Conservation (phyloP, 2,329 filamentous ascomycete genomes). For the Hypoxylon sp. region DNA sequence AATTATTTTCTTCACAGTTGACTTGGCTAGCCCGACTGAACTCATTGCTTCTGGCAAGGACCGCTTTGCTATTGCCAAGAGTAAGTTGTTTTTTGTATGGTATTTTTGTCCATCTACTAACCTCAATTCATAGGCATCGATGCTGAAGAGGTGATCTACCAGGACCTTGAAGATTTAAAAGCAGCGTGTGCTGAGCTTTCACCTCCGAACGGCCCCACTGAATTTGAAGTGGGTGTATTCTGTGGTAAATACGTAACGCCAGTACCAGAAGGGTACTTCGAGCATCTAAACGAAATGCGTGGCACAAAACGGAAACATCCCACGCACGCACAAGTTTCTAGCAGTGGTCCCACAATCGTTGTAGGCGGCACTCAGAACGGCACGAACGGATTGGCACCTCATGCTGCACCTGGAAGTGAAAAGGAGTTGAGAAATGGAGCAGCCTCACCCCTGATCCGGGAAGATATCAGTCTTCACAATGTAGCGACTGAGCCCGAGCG, state of each 20-base stretch:
- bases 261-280: constrained; percentile 82
- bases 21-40: constrained; percentile 75
- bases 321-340: constrained; percentile 28
- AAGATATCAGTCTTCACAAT: constrained; percentile 42
- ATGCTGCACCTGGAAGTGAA: constrained; percentile 8
- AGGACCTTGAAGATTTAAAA: constrained; percentile 80
- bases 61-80: constrained; percentile 58
- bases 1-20: constrained; percentile 47
- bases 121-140: constrained; percentile 57
- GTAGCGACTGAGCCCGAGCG: constrained; percentile 36
- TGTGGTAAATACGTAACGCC: constrained; percentile 86
- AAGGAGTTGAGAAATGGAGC: constrained; percentile 19
- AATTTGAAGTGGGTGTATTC: constrained; percentile 93
- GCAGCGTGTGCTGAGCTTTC: constrained; percentile 78
- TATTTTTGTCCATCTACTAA: too few species aligned
- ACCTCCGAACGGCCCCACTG: constrained; percentile 61
- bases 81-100: constrained; percentile 21
- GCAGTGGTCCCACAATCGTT: constrained; percentile 34
- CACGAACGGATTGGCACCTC: constrained; percentile 16
- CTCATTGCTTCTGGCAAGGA: constrained; percentile 75
- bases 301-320: constrained; percentile 70
- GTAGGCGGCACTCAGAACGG: constrained; percentile 17
- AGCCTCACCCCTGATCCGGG: constrained; percentile 25
- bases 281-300: constrained; percentile 76
- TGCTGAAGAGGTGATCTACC: constrained; percentile 80